These are phyloP conservation scores for Ustilago sp. DNA, from an alignment of 1,284 basidiomycete genomes.

Conservation along the genomic window DNA sequence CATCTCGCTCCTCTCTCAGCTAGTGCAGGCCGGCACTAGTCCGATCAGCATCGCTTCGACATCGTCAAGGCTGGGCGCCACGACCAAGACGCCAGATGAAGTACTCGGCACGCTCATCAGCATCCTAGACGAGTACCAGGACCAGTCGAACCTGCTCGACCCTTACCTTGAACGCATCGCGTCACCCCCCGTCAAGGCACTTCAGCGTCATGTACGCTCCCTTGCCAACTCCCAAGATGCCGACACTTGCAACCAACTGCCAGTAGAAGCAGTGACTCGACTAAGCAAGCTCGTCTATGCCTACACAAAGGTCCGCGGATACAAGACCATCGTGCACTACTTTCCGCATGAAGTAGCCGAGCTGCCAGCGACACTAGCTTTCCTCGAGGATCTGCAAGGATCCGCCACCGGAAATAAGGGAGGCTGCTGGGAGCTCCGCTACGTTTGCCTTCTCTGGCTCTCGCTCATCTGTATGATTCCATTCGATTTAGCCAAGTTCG, in stretches of 20 bases:
- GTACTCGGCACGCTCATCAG: slow-evolving; percentile 13
- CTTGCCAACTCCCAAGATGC: background rate
- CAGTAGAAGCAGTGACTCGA: background rate
- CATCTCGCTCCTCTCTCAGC: slow-evolving; percentile 29
- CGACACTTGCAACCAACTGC: background rate
- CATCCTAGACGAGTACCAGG: slow-evolving; percentile 84
- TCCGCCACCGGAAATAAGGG: background rate
- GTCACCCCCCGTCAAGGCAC: slow-evolving; percentile 76
- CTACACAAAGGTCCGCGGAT: slow-evolving; percentile 89
- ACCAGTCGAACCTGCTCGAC: slow-evolving; percentile 88
- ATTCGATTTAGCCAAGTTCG: slow-evolving; percentile 88
- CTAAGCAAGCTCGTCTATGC: slow-evolving; percentile 77
- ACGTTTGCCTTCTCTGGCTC: slow-evolving; percentile 89
- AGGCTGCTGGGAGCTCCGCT: slow-evolving; percentile 82
- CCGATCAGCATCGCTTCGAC: background rate
- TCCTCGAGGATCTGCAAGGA: slow-evolving; percentile 73
- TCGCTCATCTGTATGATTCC: slow-evolving; percentile 93
- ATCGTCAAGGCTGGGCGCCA: background rate
- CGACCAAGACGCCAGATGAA: slow-evolving; percentile 10
- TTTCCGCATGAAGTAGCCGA: slow-evolving; percentile 90
- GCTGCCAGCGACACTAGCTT: slow-evolving; percentile 79
- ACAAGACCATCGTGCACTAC: slow-evolving; percentile 89
- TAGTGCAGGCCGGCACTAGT: slow-evolving; percentile 11
- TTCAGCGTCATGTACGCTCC: slow-evolving; percentile 46
- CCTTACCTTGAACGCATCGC: slow-evolving; percentile 90